Base-by-base conservation (phyloP, 2,329 filamentous ascomycete species). In the Colletotrichum lindemuthianum region DNA sequence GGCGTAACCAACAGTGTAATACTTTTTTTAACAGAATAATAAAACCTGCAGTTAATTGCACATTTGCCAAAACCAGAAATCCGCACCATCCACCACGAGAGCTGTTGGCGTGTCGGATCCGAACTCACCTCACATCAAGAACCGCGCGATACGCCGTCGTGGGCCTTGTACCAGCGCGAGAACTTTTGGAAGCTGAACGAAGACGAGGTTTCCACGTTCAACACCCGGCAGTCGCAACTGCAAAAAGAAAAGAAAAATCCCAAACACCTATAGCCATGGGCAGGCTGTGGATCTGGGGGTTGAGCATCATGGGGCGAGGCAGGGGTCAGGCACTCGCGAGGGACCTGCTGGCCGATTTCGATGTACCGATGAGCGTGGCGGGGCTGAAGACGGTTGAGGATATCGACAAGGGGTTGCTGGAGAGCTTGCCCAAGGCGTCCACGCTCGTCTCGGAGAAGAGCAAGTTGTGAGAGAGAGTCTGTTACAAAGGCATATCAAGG, bases 311-410 rank as follows among this genome's bases (percentile, higher is more conserved):
- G 61, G 61, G 61, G 61, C 1, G 61, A 65, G 51, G 45, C 60
- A 4, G 58, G 61, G 8, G 61, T 61, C 13, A 45, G 61, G 33
- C 61, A 65, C 11, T 61, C 6, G 7, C 61, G 2, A 41, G 51
- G 2, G 58, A 57, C 2, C 68, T 87, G 36, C 70, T 86, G 60
- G 83, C 75, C 33, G 88, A 84, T 70, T 74, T 82, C 15, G 86
- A 88, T 70, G 81, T 85, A 53, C 83, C 78, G n/a, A 84, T 88
- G 82, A 82, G 82, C 2, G 74, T 88, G 56, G 76, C 81, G 2
- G 86, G 86, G 0, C 82, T 86, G 53, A 71, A 76, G 70, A 79
- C 68, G n/a, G 70, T 84, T 11, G 66, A 65, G 0, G 78, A 79
- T 48, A 69, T 82, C 34, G 73, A 16, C 15, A 67, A 43, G 24